Evolutionary conservation across 176 grass and related monocot genomes (phyloP).

Genomic region (Oryza glaberrima): DNA sequence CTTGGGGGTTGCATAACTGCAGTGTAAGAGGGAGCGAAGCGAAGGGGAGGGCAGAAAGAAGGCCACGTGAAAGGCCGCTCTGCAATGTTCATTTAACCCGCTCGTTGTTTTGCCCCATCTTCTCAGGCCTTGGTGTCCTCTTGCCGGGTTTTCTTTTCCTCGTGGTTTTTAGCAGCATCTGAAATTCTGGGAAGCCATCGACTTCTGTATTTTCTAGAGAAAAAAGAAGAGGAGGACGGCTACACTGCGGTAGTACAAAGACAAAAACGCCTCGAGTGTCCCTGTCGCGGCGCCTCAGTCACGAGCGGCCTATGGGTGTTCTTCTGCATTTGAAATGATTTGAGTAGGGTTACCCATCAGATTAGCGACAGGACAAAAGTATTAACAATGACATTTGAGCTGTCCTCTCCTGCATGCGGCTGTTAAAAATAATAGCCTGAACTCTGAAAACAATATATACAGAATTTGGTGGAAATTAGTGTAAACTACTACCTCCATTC

Average conservation of each 20-base stretch:
- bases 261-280: constrained; percentile 32
- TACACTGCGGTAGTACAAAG: not conserved
- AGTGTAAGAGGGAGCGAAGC: not conserved
- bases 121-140: not conserved
- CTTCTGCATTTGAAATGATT: not conserved
- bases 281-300: constrained; percentile 41
- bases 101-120: constrained; percentile 18
- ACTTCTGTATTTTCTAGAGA: not conserved
- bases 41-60: constrained; percentile 23
- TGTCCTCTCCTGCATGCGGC: constrained; percentile 28
- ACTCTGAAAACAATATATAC: not conserved
- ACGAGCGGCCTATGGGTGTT: constrained; percentile 39
- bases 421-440: not conserved
- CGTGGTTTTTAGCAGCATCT: constrained; percentile 34
- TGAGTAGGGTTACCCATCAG: constrained; percentile 22
- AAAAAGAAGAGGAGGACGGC: not conserved
- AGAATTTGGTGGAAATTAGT: constrained; percentile 10
- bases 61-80: constrained; percentile 48
- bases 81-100: constrained; percentile 30
- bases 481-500: not conserved
- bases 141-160: constrained; percentile 30
- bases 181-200: constrained; percentile 34
- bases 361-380: constrained; percentile 33
- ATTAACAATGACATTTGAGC: constrained; percentile 48
- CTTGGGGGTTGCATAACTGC: constrained; percentile 40